Evolutionary conservation across 768 basidiomycete species (phyloP).

Genomic region (Dictyophora rubrovolvata): DNA sequence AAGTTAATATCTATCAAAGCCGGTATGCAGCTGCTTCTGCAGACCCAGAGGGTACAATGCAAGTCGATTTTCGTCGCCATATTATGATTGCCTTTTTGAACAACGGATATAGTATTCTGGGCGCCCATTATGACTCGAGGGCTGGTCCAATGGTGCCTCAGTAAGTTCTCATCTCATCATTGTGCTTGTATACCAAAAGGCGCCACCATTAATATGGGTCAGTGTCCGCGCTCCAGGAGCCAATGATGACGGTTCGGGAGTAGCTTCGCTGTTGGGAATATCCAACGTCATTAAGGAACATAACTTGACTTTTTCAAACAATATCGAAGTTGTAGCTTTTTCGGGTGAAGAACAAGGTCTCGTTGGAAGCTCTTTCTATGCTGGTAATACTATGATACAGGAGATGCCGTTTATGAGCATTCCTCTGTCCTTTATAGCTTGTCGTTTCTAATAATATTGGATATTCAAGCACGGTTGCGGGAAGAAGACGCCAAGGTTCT

Average conservation of each 20-base stretch:
- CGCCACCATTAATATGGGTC: neutral
- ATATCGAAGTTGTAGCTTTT: constrained; percentile 74
- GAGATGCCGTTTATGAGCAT: neutral
- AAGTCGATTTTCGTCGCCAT: neutral
- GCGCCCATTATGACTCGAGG: constrained; percentile 88
- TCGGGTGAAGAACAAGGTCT: constrained; percentile 91
- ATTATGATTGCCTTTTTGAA: constrained; percentile 18
- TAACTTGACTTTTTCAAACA: constrained; percentile 59
- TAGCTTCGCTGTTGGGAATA: constrained; percentile 64
- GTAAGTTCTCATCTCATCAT: constrained; percentile 46
- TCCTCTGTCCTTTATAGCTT: no score
- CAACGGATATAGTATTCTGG: constrained; percentile 57
- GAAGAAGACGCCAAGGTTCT: constrained; percentile 53
- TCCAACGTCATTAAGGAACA: constrained; percentile 62
- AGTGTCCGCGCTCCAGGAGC: constrained; percentile 29
- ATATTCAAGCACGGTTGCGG: constrained; percentile 44
- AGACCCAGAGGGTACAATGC: neutral
- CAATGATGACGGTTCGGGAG: constrained; percentile 57
- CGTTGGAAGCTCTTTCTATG: constrained; percentile 67
- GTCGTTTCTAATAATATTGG: neutral
- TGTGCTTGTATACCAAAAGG: no score
- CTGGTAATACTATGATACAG: constrained; percentile 39
- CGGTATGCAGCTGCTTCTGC: neutral
- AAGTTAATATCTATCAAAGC: neutral
- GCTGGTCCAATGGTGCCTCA: constrained; percentile 48